A percentile compares a stretch with the other conserved stretches of the same genome.
phyloP scores from a whole-genome alignment of 768 basidiomycete genomes.

The Pholiota microspora region DNA sequence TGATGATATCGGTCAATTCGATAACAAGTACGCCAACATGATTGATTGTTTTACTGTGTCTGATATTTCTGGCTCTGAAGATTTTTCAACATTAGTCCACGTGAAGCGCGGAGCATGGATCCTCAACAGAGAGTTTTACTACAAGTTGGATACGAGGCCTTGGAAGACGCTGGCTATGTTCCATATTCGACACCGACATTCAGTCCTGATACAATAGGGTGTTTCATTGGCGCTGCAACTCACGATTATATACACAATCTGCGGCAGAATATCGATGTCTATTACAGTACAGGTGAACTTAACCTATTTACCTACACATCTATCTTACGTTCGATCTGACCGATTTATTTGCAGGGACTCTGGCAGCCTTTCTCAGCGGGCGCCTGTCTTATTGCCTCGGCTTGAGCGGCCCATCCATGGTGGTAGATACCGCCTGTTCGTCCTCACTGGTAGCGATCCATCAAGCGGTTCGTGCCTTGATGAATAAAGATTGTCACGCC shows the following conservation, averaged over 20 bases:
- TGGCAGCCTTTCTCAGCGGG: slow-evolving; percentile 67
- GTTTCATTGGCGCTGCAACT: slow-evolving; percentile 68
- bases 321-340: slow-evolving; percentile 1
- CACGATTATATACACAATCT: slow-evolving; percentile 71
- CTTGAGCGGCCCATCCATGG: slow-evolving; percentile 68
- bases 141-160: slow-evolving; percentile 63
- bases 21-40: slow-evolving; percentile 40
- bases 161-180: slow-evolving; percentile 71
- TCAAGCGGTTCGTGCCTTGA: slow-evolving; percentile 65
- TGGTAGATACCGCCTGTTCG: slow-evolving; percentile 75
- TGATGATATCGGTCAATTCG: slow-evolving; percentile 54
- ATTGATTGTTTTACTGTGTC: not conserved
- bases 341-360: slow-evolving; percentile 47
- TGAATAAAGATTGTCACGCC: slow-evolving; percentile 61
- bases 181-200: slow-evolving; percentile 53
- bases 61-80: slow-evolving; percentile 15
- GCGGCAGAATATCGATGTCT: slow-evolving; percentile 58
- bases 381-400: slow-evolving; percentile 69
- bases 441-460: slow-evolving; percentile 68
- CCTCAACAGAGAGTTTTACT: slow-evolving; percentile 72
- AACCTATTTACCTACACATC: not conserved
- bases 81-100: slow-evolving; percentile 72
- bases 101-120: slow-evolving; percentile 75
- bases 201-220: slow-evolving; percentile 54
- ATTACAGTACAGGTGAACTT: slow-evolving; percentile 62